Base-by-base conservation (phyloP, 768 basidiomycete genomes). In the Coprinellus micaceus region DNA sequence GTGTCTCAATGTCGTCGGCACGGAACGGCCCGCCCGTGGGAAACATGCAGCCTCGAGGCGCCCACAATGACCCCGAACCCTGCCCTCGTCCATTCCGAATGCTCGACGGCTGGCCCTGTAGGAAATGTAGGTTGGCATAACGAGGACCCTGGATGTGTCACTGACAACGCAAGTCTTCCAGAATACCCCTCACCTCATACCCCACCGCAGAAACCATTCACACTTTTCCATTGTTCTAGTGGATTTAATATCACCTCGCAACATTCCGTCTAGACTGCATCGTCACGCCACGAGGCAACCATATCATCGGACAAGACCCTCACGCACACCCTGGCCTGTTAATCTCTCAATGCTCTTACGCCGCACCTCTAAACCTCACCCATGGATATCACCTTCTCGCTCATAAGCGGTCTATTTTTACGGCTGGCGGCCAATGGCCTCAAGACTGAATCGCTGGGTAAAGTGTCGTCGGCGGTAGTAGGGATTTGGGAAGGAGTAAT, bases 401-500 rank as follows among this genome's bases (percentile, higher is more conserved):
- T 77, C 57, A 56, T 71, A 56, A 64, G 70, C 45, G 77, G 78
- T n/a, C 70, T 79, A 33, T 71, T 69, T n/a, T 65, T 78, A 21
- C 73, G 78, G 21, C 56, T 74, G 28, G 28, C 37, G 21, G 66
- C 76, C 58, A 66, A 76, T 17, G 58, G 62, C 19, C 61, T 58
- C 29, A 56, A 68, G 29, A 57, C 63, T 25, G 66, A 65, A 28
- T 64, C 69, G 13, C 56, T 67, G 11, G 67, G 63, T 45, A 66
- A 60, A 26, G 49, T 78, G 5, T 61, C 62, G 17, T 69, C 75
- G 28, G 68, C 68, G 13, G 61, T 77, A 13, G 57, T 80, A 17
- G 80, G 80, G 9, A 45, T 75, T 40, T 77, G 74, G 74, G 77
- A 78, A 62, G 77, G 76, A 44, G 66, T 71, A 26, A 67, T 74